Conservation (phyloP, 1,284 basidiomycete genomes). For the Fistulina hepatica region DNA sequence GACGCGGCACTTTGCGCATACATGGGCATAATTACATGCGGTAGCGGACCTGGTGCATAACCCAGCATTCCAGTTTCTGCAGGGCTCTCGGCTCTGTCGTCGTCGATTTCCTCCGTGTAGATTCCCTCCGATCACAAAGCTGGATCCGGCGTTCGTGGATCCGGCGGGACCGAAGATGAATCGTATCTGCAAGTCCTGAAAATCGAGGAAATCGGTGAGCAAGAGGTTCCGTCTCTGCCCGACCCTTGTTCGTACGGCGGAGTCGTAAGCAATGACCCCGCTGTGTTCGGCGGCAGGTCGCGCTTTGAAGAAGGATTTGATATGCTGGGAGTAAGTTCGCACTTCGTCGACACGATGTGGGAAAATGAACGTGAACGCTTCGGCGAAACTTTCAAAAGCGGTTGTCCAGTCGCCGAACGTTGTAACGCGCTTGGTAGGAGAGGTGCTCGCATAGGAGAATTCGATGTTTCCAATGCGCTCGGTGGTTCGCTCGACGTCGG, state of each 20-base stretch:
- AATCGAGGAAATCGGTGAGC: conserved; percentile 16
- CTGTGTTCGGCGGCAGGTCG: too few species aligned
- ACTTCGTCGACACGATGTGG: conserved; percentile 21
- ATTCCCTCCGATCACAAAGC: too few species aligned
- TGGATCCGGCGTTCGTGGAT: too few species aligned
- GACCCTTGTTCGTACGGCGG: conserved; percentile 18
- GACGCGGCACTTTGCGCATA: conserved; percentile 13
- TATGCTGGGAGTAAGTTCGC: conserved; percentile 16
- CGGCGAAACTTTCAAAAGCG: conserved; percentile 14
- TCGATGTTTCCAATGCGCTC: conserved; percentile 15
- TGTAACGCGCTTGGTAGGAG: conserved; percentile 15
- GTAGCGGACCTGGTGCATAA: background rate
- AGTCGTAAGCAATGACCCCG: conserved; percentile 24
- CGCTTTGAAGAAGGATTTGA: conserved; percentile 17
- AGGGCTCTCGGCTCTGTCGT: background rate
- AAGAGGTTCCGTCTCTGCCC: conserved; percentile 13
- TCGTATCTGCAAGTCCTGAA: conserved; percentile 11
- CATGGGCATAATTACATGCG: conserved; percentile 12
- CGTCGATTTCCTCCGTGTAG: too few species aligned
- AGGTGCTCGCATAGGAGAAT: conserved; percentile 12
- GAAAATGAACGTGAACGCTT: conserved; percentile 20
- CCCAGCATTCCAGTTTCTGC: background rate
- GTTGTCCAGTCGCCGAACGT: conserved; percentile 20
- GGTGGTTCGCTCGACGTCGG: conserved; percentile 9
- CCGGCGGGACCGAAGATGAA: too few species aligned